Evolutionary conservation across 352 stramenopile species (phyloP).

Genomic region (Globisporangium emineosum): DNA sequence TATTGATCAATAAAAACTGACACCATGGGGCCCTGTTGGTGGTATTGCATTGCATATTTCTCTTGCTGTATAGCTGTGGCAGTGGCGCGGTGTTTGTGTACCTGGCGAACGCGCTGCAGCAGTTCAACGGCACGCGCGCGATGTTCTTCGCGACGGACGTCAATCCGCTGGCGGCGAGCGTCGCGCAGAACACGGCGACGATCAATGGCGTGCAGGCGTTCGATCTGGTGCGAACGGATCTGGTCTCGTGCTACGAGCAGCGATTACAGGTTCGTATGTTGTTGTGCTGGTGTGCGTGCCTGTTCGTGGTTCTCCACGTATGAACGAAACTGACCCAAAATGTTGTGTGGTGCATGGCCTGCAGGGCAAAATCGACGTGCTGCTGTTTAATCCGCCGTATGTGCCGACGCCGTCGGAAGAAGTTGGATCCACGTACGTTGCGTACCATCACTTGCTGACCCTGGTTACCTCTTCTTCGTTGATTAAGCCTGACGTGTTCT

Average conservation of each 20-base stretch:
- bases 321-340: too few relatives aligned
- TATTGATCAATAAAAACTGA: too few relatives aligned
- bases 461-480: neutral
- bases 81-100: conserved; percentile 70
- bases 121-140: conserved; percentile 31
- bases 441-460: neutral
- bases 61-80: conserved; percentile 33
- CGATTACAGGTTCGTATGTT: conserved; percentile 40
- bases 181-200: conserved; percentile 80
- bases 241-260: conserved; percentile 61
- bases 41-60: too few relatives aligned
- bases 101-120: conserved; percentile 77
- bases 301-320: too few relatives aligned
- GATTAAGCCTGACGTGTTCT: neutral
- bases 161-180: conserved; percentile 85
- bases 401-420: conserved; percentile 96
- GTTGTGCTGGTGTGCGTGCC: too few relatives aligned
- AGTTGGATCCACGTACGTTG: conserved; percentile 83
- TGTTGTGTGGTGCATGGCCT: neutral
- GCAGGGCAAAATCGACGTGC: conserved; percentile 84
- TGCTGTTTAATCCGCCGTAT: conserved; percentile 99
- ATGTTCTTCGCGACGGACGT: conserved; percentile 91
- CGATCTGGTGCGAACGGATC: conserved; percentile 84
- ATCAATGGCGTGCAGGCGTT: conserved; percentile 78
- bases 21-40: too few relatives aligned